A percentile compares a stretch with the other conserved stretches of the same genome.
Conservation (phyloP, 2,329 filamentous ascomycete species). For the Dactylellina haptotyla region DNA sequence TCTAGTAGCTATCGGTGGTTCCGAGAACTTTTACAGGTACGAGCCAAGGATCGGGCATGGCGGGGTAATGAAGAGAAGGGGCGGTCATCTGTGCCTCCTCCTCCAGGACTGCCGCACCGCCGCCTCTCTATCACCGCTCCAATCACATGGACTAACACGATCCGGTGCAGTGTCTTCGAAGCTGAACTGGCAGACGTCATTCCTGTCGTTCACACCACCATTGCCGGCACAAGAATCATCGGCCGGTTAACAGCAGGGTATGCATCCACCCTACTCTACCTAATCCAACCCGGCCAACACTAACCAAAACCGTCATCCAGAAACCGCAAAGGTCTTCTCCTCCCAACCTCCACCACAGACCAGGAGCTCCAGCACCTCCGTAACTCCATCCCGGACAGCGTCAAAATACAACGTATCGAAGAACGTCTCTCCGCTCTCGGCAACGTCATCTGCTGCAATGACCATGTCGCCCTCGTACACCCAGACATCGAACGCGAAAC, state of each 20-base stretch:
- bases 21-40: slow-evolving; percentile 97
- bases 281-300: not conserved
- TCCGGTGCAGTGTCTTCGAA: slow-evolving; percentile 81
- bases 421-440: slow-evolving; percentile 94
- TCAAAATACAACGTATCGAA: slow-evolving; percentile 97
- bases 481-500: slow-evolving; percentile 97
- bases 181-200: slow-evolving; percentile 96
- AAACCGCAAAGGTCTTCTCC: slow-evolving; percentile 95
- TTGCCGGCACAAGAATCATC: slow-evolving; percentile 95
- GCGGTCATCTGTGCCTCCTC: too few species aligned
- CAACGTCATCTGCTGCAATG: slow-evolving; percentile 96
- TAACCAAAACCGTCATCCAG: slow-evolving; percentile 62
- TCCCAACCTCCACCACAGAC: slow-evolving; percentile 94
- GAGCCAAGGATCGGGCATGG: slow-evolving; percentile 52
- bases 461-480: slow-evolving; percentile 95
- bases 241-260: slow-evolving; percentile 93
- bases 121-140: slow-evolving; percentile 12
- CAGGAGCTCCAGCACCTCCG: slow-evolving; percentile 97
- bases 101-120: too few species aligned
- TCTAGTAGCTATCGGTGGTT: slow-evolving; percentile 90
- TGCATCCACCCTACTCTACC: slow-evolving; percentile 58
- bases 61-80: slow-evolving; percentile 21
- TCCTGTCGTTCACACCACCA: slow-evolving; percentile 94
- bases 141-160: slow-evolving; percentile 39
- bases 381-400: slow-evolving; percentile 88